phyloP scores from a whole-genome alignment of 1,284 basidiomycete species.

The Irpex sp. region DNA sequence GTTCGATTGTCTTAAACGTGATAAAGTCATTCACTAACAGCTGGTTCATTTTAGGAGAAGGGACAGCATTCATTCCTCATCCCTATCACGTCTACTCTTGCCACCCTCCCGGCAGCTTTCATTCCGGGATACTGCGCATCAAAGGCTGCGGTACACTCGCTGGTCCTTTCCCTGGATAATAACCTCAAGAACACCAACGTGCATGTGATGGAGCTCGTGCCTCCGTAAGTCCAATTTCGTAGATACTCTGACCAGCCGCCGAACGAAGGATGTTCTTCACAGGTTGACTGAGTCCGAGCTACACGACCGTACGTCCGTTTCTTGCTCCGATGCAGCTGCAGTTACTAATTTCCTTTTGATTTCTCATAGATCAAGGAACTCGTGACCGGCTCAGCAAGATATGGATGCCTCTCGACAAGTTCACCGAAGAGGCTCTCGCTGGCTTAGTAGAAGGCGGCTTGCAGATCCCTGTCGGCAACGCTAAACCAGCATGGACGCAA shows the following conservation, averaged over 20 bases:
- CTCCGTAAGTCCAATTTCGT: slow-evolving; percentile 41
- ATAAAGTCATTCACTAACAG: background rate
- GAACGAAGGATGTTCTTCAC: background rate
- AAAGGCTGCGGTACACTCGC: slow-evolving; percentile 60
- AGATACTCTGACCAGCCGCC: background rate
- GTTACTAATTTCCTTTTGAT: background rate
- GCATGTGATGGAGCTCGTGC: slow-evolving; percentile 55
- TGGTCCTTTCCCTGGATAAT: slow-evolving; percentile 43
- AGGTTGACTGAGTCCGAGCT: slow-evolving; percentile 63
- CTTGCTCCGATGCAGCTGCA: slow-evolving; percentile 2
- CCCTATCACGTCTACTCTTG: slow-evolving; percentile 51
- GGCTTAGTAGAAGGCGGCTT: slow-evolving; percentile 43
- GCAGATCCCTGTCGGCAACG: slow-evolving; percentile 34
- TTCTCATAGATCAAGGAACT: slow-evolving; percentile 46
- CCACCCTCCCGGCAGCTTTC: slow-evolving; percentile 38
- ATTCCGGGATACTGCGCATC: slow-evolving; percentile 54
- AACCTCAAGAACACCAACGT: slow-evolving; percentile 50
- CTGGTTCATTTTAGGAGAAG: slow-evolving; percentile 26
- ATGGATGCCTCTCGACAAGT: slow-evolving; percentile 61
- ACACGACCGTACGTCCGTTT: slow-evolving; percentile 47
- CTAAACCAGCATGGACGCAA: slow-evolving; percentile 20
- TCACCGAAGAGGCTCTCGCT: slow-evolving; percentile 41
- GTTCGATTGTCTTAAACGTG: background rate
- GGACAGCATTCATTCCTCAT: slow-evolving; percentile 47
- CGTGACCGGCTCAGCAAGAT: slow-evolving; percentile 44